A percentile compares a stretch with the other conserved stretches of the same genome.
phyloP scores from a whole-genome alignment of 2,329 filamentous ascomycete genomes.

The Alternaria triticina region DNA sequence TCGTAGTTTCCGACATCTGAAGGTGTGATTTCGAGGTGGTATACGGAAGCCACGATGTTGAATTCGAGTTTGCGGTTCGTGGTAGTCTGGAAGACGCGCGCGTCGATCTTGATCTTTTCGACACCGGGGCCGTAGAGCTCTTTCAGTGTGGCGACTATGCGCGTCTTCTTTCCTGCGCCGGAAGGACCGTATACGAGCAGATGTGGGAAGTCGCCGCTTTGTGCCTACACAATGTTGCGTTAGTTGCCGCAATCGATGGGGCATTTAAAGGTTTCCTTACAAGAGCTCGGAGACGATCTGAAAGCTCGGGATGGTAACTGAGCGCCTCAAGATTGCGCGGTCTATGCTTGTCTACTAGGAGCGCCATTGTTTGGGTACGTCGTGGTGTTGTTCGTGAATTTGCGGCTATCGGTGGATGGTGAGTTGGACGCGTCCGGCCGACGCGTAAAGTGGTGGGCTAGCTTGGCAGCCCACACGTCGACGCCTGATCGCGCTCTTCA shows the following conservation, averaged over 20 bases:
- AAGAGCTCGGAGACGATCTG: constrained; percentile 82
- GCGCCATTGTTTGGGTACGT: constrained; percentile 58
- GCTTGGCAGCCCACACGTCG: constrained; percentile 20
- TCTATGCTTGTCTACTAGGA: constrained; percentile 70
- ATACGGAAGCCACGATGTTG: constrained; percentile 96
- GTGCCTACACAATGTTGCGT: constrained; percentile 65
- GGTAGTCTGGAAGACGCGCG: constrained; percentile 92
- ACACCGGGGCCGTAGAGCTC: constrained; percentile 94
- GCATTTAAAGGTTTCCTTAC: constrained; percentile 58
- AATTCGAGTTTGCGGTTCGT: constrained; percentile 98
- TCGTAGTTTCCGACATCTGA: constrained; percentile 97
- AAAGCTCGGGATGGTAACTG: constrained; percentile 88
- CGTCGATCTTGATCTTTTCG: constrained; percentile 99
- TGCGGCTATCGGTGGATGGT: constrained; percentile 15
- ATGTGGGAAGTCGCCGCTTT: constrained; percentile 97
- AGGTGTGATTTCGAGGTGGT: constrained; percentile 97
- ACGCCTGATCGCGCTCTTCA: neutral
- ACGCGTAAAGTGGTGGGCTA: constrained; percentile 38
- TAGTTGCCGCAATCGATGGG: constrained; percentile 14
- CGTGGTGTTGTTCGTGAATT: constrained; percentile 1
- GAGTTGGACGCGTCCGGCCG: constrained; percentile 31
- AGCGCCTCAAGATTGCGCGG: constrained; percentile 78
- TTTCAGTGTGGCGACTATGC: constrained; percentile 92
- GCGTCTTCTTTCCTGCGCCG: constrained; percentile 96
- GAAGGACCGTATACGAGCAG: constrained; percentile 96